Evolutionary conservation across 75 land plant genomes (phyloP), one percentile per base, ranked within the genome.

Genomic region (Sequoiadendron giganteum): DNA sequence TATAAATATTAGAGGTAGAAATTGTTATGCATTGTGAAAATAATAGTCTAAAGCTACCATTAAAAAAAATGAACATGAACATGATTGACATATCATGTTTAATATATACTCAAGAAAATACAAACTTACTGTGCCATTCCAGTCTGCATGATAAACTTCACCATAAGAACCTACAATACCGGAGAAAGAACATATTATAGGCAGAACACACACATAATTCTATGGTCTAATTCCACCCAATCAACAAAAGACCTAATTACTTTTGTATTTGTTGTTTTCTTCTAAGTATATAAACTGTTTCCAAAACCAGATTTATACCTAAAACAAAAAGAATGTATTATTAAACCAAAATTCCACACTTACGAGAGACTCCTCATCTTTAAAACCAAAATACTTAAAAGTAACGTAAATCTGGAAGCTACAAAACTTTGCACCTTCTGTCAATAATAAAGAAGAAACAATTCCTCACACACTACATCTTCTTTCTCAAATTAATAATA

Each of bases 61-160:
- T 0, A 28, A 11, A 47, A 21, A 43, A 82, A 82, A 82, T 28
- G 42, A 47, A 82, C 32, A 28, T 28, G 14, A 28, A 81, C 10
- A 28, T 43, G n/a, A 73, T 32, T 73, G 32, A 30, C 48, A 81
- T 45, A 45, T 45, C 3, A n/a, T 45, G 84, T 81, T 81, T 28
- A 25, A 45, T 43, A 47, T 4, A 82, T 25, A 43, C 25, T 8
- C 47, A 42, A 82, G n/a, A n/a, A 45, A 30, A 82, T 42, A 43
- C 13, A 21, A 19, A 88, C 98, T 92, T 73, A 96, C 98, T 73
- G 95, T 94, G 61, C 97, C 98, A 90, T 96, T 94, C 98, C 97
- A 96, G 87, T 96, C 98, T 85, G 95, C 98, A 90, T 88, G 98
- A 86, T 96, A 96, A 10, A 96, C 98, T 85, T 96, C 96, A 78